Base-by-base conservation (phyloP, 768 basidiomycete species). In the Melanogaster broomeanus region DNA sequence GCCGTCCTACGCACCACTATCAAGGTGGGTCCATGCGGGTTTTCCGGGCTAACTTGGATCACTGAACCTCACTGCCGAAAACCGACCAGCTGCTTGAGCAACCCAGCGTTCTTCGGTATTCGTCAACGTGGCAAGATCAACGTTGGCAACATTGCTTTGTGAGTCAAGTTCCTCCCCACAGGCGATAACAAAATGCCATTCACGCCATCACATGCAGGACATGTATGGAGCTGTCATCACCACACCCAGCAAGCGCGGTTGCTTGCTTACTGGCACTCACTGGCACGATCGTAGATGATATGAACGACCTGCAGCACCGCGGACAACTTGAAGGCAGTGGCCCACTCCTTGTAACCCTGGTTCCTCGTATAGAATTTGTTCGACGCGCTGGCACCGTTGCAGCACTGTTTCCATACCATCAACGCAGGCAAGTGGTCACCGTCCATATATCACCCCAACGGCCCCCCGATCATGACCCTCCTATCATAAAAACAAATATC, bases 301-400 rank as follows among this genome's bases (percentile, higher is more conserved):
- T 88, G 89, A 90, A 89, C 62, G 76, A 80, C 49, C 72, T 88
- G n/a, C 88, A 90, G 60, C 81, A 85, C 56, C 1, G 77, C 79
- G 53, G 51, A 71, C 1, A 65, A 71, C 34, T 77, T n/a, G n/a
- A n/a, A n/a, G n/a, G n/a, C n/a, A n/a, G 82, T 58, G 87, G 87
- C 1, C 82, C 80, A 0, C 77, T 90, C 6, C 72, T 89, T 22
- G 83, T 87, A 28, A 89, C 89, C 4, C 79, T 90, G 51, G 89
- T 89, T 64, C 80, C 88, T 10, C 87, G 85, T 0, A 30, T 34
- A 27, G 79, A 82, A 45, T 80, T 86, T 11, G 69, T 75, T 11
- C 62, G 67, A n/a, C n/a, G n/a, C n/a, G n/a, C n/a, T 3, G 66
- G 71, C 21, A 79, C 73, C 31, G 61, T 79, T 12, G 63, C 73